Base-by-base conservation (phyloP, 345 rosid genomes). In the Camelina hispida region DNA sequence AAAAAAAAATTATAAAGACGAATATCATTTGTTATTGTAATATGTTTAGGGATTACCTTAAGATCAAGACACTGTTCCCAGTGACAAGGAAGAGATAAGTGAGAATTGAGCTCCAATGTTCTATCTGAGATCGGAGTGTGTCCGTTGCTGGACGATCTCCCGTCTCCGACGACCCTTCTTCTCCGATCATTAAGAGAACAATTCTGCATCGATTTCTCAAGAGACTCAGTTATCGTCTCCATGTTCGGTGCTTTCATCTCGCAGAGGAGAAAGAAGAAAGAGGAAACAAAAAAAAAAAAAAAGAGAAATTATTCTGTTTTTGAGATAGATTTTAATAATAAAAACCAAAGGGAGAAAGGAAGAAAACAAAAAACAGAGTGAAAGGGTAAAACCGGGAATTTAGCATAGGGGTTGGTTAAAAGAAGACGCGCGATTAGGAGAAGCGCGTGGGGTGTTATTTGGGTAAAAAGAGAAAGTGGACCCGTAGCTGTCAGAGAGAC, bases 51-150 rank as follows among this genome's bases (percentile, higher is more conserved):
- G 22, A 4, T 35, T 78, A 90, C 99, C 97, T 90, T 83, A 60
- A 95, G 84, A 85, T 95, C 97, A 77, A 95, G 96, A 77, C 99
- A 92, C 84, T 95, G 99, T 75, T 95, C 99, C 99, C 99, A 95
- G 62, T 89, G 86, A 80, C 78, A 84, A 77, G 97, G 99, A 56
- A 95, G 92, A 61, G 93, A 84, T 66, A 89, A 18, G 65, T 87
- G 83, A 48, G 97, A 92, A 86, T 95, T 90, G 80, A 95, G 93
- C 84, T 95, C 97, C 73, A 95, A 79, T 61, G 89, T 71, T 55
- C 86, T 58, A 54, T 90, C 95, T 35, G 81, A 66, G 68, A 46
- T 71, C 59, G 62, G 86, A 56, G 56, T 73, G 38, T 80, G 80
- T 53, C 78, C 71, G 35, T 68, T 46, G 28, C 9, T 72, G 10